Evolutionary conservation across 164 flowering plant genomes (phyloP), one percentile per base, ranked within the genome.

Genomic region (Vitis riparia): DNA sequence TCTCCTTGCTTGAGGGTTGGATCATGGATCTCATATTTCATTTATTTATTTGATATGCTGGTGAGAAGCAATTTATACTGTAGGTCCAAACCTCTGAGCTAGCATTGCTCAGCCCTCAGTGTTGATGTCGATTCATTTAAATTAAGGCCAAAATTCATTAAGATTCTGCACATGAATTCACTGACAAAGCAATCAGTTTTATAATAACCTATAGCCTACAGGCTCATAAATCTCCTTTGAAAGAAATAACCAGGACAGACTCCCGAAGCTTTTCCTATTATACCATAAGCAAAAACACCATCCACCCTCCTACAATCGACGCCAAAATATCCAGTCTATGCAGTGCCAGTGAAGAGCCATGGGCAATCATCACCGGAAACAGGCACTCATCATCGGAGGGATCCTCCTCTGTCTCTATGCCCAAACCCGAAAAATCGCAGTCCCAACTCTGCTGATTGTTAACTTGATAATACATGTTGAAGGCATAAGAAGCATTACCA

Each of bases 401-500:
- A 71, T 92, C 87, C 32, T 76, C 77, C 10, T 78, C 80, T 0
- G 91, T 84, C 59, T 85, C 68, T 62, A 62, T 51, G 51, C 86
- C 95, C 70, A 89, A 59, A 13, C 88, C 91, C 15, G 82, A 68
- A 73, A 92, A 92, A 61, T 87, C 87, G 73, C 94, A 90, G 65
- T 70, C 82, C 82, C 83, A 77, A 11, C 1, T 11, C 59, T 73
- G 60, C 81, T 89, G 97, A 72, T 78, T 69, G 37, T 78, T 66
- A 7, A 81, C 73, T 58, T 92, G 96, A 69, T 82, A 92, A 53
- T 88, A 92, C 92, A 90, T 90, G 67, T 92, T 92, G 69, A 92
- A 90, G 1, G 94, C 92, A 71, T 90, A 92, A 0, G 97, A 90
- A 65, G 92, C 96, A 68, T 92, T 92, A 44, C 88, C 90, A 10